Conservation (phyloP, 108 stramenopile genomes). For the Nitzschia palea region DNA sequence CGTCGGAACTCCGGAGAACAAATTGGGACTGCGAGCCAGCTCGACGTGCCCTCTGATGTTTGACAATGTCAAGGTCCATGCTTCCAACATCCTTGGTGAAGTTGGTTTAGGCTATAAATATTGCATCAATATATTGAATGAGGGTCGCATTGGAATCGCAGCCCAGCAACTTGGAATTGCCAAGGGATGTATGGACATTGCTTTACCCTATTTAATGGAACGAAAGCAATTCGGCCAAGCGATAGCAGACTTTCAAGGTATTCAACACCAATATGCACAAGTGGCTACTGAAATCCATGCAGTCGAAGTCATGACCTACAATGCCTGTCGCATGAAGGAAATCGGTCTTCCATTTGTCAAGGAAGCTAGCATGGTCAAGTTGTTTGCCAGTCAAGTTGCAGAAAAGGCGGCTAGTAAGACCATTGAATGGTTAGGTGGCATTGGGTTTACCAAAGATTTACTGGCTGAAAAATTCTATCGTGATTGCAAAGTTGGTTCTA, state of each 20-base stretch:
- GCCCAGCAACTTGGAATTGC: conserved; percentile 93
- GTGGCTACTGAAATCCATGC: conserved; percentile 93
- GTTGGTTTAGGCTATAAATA: conserved; percentile 93
- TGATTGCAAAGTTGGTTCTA: conserved; percentile 95
- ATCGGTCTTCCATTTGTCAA: conserved; percentile 87
- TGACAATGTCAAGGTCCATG: conserved; percentile 84
- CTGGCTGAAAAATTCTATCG: conserved; percentile 94
- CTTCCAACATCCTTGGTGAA: conserved; percentile 78
- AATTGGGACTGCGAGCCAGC: conserved; percentile 90
- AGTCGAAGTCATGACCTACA: conserved; percentile 89
- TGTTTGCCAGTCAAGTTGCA: conserved; percentile 88
- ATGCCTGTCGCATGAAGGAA: conserved; percentile 92
- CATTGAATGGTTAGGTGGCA: conserved; percentile 94
- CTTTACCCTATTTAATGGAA: conserved; percentile 88
- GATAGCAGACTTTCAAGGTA: conserved; percentile 91
- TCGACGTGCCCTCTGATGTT: conserved; percentile 90
- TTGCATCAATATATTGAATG: conserved; percentile 95
- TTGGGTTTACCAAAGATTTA: conserved; percentile 91
- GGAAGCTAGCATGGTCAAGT: conserved; percentile 95
- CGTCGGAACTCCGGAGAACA: conserved; percentile 89
- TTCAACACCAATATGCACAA: conserved; percentile 96
- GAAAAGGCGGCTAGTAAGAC: conserved; percentile 80
- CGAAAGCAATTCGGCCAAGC: conserved; percentile 88
- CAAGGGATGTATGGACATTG: conserved; percentile 89
- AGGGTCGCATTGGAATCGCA: conserved; percentile 96